Conservation (phyloP, 345 rosid species). For the Ceriops zippeliana region DNA sequence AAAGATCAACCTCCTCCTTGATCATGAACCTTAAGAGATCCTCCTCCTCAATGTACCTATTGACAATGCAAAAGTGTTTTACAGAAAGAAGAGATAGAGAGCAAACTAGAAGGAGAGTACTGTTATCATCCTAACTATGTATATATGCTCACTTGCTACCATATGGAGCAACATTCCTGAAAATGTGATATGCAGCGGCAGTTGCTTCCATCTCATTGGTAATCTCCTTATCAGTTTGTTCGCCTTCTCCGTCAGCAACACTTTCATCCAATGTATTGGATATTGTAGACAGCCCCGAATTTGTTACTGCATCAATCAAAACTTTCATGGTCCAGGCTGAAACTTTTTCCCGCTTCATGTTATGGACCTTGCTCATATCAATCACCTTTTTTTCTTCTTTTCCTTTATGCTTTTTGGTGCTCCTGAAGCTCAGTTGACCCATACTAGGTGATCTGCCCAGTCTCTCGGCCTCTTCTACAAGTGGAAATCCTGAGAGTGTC, state of each 20-base stretch:
- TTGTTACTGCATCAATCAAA: constrained; percentile 66
- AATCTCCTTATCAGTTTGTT: constrained; percentile 51
- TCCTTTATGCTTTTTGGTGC: constrained; percentile 40
- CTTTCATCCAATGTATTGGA: constrained; percentile 64
- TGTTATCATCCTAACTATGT: neutral
- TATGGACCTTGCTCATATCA: constrained; percentile 72
- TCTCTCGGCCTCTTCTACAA: constrained; percentile 63
- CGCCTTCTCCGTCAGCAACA: constrained; percentile 30
- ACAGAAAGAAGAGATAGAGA: constrained; percentile 7
- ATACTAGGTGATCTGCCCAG: constrained; percentile 43
- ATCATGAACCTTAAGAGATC: constrained; percentile 83
- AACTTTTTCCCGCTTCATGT: constrained; percentile 77
- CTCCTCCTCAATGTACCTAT: constrained; percentile 71
- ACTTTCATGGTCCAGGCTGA: constrained; percentile 92
- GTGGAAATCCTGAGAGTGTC: constrained; percentile 72
- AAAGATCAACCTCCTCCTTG: constrained; percentile 79
- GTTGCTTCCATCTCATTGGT: constrained; percentile 79
- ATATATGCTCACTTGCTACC: constrained; percentile 43
- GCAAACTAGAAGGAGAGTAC: neutral
- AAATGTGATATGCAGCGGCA: constrained; percentile 63
- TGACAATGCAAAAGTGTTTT: constrained; percentile 6
- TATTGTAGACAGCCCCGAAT: constrained; percentile 62
- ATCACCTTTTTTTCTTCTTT: constrained; percentile 50
- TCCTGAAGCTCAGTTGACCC: constrained; percentile 53
- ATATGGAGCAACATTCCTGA: constrained; percentile 49